A percentile compares a stretch with the other conserved stretches of the same genome.
phyloP scores from a whole-genome alignment of 495 filamentous ascomycete species.

The Penicillium manginii region DNA sequence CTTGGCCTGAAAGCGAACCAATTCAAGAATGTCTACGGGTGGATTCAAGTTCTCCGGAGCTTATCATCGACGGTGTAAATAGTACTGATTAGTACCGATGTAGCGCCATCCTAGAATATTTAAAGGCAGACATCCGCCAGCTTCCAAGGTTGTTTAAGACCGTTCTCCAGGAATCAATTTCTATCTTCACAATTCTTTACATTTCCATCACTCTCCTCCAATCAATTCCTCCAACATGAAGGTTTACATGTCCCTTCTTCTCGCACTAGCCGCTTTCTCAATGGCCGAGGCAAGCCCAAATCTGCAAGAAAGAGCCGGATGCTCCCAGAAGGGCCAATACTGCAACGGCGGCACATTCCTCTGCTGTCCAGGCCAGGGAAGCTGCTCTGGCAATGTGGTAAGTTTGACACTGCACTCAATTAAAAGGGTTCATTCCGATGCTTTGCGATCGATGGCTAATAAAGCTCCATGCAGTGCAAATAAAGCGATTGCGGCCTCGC shows the following conservation, averaged over 20 bases:
- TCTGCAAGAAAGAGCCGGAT: conserved; percentile 13
- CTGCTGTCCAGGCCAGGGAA: conserved; percentile 11
- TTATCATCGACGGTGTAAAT: too few relatives aligned
- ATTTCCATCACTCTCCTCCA: background rate
- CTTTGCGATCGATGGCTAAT: background rate
- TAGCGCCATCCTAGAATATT: background rate
- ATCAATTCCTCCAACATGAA: conserved; percentile 7
- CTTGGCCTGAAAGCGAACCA: conserved; percentile 1
- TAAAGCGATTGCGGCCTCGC: background rate
- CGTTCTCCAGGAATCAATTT: background rate
- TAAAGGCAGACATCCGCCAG: background rate
- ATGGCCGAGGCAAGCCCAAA: conserved; percentile 6
- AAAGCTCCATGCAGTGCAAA: background rate
- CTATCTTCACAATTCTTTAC: too few relatives aligned
- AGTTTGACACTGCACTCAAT: background rate
- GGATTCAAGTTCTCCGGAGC: too few relatives aligned
- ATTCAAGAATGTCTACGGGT: background rate
- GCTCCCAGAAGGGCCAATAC: conserved; percentile 8
- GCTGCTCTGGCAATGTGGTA: conserved; percentile 8
- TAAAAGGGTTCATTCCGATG: background rate
- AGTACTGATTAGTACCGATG: background rate
- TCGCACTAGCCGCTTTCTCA: conserved; percentile 6
- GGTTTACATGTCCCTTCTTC: conserved; percentile 1
- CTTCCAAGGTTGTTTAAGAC: too few relatives aligned
- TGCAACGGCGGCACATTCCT: conserved; percentile 12